Conservation (phyloP, 306 rosid genomes). For the Quercus rubra region DNA sequence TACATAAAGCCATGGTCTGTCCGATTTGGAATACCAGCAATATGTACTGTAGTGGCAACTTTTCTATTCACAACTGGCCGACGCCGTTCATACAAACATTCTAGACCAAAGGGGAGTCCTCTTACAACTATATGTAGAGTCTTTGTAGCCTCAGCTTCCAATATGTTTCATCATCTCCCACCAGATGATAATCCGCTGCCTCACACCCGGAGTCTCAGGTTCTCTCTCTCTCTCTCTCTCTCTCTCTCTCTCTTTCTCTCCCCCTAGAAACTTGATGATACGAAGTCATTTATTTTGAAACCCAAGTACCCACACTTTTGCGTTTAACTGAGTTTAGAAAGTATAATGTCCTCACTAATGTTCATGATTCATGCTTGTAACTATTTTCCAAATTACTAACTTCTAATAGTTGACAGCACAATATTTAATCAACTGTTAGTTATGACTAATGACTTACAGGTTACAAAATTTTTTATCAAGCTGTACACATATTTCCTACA, state of each 20-base stretch:
- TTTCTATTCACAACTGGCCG: conserved; percentile 27
- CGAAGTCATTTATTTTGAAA: neutral
- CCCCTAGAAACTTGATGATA: neutral
- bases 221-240: neutral
- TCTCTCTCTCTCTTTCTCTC: too few species aligned
- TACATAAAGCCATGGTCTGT: conserved; percentile 23
- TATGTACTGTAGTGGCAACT: conserved; percentile 13
- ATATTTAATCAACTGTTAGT: too few species aligned
- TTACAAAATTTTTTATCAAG: neutral
- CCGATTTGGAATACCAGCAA: conserved; percentile 25
- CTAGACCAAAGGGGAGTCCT: neutral
- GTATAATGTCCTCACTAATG: too few species aligned
- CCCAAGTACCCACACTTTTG: too few species aligned
- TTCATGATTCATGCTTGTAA: too few species aligned
- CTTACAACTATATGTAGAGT: conserved; percentile 20
- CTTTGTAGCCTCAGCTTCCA: conserved; percentile 20
- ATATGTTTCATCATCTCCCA: neutral
- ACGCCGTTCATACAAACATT: neutral
- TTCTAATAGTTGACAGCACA: too few species aligned
- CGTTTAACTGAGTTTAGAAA: too few species aligned
- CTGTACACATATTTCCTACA: too few species aligned
- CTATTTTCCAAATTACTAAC: too few species aligned
- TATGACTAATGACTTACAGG: too few species aligned
- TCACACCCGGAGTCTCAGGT: conserved; percentile 23
- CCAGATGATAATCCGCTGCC: neutral